Evolutionary conservation across 78 protist genomes (phyloP).

Genomic region (Dictyostelium capitatum): DNA sequence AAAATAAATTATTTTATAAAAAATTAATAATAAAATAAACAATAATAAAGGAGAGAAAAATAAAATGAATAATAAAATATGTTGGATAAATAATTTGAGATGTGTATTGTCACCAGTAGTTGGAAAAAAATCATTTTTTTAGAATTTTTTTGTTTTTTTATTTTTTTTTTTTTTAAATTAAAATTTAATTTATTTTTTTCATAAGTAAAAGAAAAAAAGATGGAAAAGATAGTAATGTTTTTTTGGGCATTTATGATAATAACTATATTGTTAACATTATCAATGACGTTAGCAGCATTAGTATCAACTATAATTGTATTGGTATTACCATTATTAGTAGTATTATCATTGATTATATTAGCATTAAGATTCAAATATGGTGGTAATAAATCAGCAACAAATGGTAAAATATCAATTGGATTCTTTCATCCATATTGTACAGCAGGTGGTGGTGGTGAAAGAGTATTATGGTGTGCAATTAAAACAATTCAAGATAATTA

Average conservation of each 20-base stretch:
- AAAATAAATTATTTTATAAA: too few species aligned
- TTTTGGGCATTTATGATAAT: neutral
- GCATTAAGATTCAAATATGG: neutral
- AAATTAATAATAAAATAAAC: too few species aligned
- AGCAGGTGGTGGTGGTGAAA: slow-evolving; percentile 94
- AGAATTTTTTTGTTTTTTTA: too few species aligned
- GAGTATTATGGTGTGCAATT: slow-evolving; percentile 90
- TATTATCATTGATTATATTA: neutral
- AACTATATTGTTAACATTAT: neutral
- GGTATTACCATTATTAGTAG: slow-evolving; percentile 4
- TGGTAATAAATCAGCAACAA: neutral
- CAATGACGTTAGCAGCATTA: slow-evolving; percentile 28
- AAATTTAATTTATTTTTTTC: too few species aligned
- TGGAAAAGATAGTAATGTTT: neutral
- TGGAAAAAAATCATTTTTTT: too few species aligned
- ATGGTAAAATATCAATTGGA: slow-evolving; percentile 8
- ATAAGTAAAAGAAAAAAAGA: neutral
- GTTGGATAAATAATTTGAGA: too few species aligned
- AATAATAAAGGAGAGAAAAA: too few species aligned
- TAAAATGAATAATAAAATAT: too few species aligned
- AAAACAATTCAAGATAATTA: slow-evolving; percentile 53
- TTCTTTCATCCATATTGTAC: slow-evolving; percentile 87
- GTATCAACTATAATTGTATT: neutral
- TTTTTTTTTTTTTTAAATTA: too few species aligned
- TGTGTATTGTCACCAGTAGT: too few species aligned